phyloP scores from a whole-genome alignment of 2,329 filamentous ascomycete genomes.

The Aspergillus carbonarius region DNA sequence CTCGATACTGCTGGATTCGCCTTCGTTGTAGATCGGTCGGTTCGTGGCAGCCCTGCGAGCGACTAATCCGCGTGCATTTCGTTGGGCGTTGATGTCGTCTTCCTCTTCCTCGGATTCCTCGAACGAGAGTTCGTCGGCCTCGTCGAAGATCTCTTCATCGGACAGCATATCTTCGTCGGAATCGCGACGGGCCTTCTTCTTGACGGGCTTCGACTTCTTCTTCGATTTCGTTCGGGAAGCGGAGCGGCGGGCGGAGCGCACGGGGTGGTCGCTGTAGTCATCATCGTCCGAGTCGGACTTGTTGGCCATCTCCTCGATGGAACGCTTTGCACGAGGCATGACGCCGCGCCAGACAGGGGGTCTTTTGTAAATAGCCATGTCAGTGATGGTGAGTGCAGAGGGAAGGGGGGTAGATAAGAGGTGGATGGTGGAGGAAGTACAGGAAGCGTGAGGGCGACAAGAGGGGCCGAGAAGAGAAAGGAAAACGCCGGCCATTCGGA shows the following conservation, averaged over 20 bases:
- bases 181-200: constrained; percentile 45
- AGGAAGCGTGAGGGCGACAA: not conserved
- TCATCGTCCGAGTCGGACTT: constrained; percentile 48
- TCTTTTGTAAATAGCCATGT: constrained; percentile 3
- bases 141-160: constrained; percentile 37
- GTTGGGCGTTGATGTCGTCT: constrained; percentile 45
- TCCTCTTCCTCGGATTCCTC: constrained; percentile 49
- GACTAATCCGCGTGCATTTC: constrained; percentile 58
- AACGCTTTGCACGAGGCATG: constrained; percentile 42
- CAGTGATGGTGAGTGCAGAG: not conserved
- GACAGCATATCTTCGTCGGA: constrained; percentile 47
- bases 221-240: constrained; percentile 32
- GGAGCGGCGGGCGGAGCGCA: constrained; percentile 29
- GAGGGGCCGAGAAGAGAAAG: not conserved
- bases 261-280: constrained; percentile 44
- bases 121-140: constrained; percentile 44
- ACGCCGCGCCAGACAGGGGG: constrained; percentile 12
- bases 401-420: not conserved
- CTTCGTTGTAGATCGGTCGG: constrained; percentile 57
- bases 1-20: constrained; percentile 44
- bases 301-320: constrained; percentile 44
- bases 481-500: not conserved
- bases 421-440: not conserved
- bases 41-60: constrained; percentile 58
- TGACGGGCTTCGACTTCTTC: constrained; percentile 34